Percentiles rank a stretch among this genome's conserved stretches.
Conservation (phyloP, 192 early-diverging fungal genomes). For the Coemansia sp. region DNA sequence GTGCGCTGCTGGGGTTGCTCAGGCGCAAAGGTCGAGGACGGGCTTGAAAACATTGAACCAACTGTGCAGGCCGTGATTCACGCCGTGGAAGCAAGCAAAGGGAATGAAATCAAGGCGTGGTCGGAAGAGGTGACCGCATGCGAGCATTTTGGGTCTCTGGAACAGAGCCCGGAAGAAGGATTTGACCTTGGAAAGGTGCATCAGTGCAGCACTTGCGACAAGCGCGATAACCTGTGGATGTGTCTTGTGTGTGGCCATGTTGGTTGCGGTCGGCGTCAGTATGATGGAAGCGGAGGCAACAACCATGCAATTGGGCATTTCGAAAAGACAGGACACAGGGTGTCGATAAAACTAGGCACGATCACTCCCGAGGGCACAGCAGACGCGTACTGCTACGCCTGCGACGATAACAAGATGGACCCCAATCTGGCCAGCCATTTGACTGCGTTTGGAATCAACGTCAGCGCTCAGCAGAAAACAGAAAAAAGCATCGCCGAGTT, state of each 20-base stretch:
- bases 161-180: conserved; percentile 58
- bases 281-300: conserved; percentile 90
- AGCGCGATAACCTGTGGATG: conserved; percentile 93
- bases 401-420: conserved; percentile 81
- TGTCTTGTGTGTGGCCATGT: conserved; percentile 91
- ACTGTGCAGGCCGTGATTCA: conserved; percentile 61
- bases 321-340: conserved; percentile 75
- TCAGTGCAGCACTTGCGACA: conserved; percentile 66
- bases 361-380: conserved; percentile 97
- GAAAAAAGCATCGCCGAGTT: conserved; percentile 90
- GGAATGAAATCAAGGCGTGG: conserved; percentile 93
- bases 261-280: conserved; percentile 93
- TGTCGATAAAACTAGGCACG: conserved; percentile 90
- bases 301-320: conserved; percentile 88
- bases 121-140: conserved; percentile 80
- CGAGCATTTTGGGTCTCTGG: conserved; percentile 72
- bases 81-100: conserved; percentile 77
- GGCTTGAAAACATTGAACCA: conserved; percentile 22
- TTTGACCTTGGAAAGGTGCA: conserved; percentile 34
- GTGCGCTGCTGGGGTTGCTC: conserved; percentile 81
- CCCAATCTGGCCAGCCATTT: conserved; percentile 77
- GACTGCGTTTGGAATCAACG: conserved; percentile 85
- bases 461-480: conserved; percentile 80
- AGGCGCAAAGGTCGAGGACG: conserved; percentile 60
- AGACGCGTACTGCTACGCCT: conserved; percentile 63